Percentiles rank a stretch among this genome's conserved stretches.
Evolutionary conservation across 176 grass and related monocot species (phyloP).

Genomic region (Stipa capillata): DNA sequence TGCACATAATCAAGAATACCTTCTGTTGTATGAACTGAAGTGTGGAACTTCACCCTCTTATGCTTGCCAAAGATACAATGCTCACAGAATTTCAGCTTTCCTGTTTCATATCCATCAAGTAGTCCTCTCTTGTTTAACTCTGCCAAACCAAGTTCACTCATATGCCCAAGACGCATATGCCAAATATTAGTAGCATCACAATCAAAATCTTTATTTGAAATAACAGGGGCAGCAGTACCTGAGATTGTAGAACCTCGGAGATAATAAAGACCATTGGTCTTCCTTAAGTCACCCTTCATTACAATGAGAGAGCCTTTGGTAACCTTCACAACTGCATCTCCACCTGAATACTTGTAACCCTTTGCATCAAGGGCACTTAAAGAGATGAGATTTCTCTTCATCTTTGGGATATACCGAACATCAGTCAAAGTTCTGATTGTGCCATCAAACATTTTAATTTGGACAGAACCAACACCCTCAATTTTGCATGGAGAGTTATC

Average conservation of each 20-base stretch:
- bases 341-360: too few species aligned
- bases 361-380: too few species aligned
- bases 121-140: slow-evolving; percentile 7
- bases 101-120: background rate
- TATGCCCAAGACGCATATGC: too few species aligned
- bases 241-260: background rate
- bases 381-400: slow-evolving; percentile 5
- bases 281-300: background rate
- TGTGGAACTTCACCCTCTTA: slow-evolving; percentile 13
- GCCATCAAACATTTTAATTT: background rate
- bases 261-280: background rate
- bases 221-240: background rate
- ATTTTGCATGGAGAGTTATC: too few species aligned
- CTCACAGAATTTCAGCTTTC: slow-evolving; percentile 1
- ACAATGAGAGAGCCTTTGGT: background rate
- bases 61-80: slow-evolving; percentile 11
- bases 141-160: too few species aligned
- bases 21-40: background rate
- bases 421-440: background rate
- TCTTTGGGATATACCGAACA: background rate
- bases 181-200: too few species aligned
- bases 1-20: slow-evolving; percentile 1
- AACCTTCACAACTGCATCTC: background rate
- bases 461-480: background rate
- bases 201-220: too few species aligned